Base-by-base conservation (phyloP, 1,284 basidiomycete species). In the Ceratobasidium sp. region DNA sequence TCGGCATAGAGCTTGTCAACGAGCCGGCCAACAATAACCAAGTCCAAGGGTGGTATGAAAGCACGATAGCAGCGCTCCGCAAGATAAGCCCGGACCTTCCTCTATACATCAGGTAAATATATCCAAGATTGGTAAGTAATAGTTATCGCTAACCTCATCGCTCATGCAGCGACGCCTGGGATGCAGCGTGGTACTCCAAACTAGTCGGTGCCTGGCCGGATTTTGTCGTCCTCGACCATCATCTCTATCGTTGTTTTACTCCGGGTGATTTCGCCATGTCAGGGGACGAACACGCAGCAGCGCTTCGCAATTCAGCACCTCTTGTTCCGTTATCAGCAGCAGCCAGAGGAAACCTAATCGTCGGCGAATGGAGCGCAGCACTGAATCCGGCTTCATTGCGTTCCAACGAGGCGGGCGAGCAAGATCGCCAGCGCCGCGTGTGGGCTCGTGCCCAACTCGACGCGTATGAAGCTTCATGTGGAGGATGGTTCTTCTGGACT, bases 401-500 rank as follows among this genome's bases (percentile, higher is more conserved):
- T 5, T 79, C 78, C 49, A 75, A 76, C 27, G 73, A 83, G 74
- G 80, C 78, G 16, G 77, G 84, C 74, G 76, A 79, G 72, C 78
- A 79, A 73, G 80, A 83, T 77, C 75, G 81, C 74, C 77, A 80
- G 75, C 77, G 81, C 71, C 77, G 81, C 62, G 80, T 79, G 16
- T 93, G 85, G 73, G 80, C 89, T 2, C 76, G 80, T 16, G 87
- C 90, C 9, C 87, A 95, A 77, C 78, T 93, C 64, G 82, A 82
- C 21, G 73, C 90, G 39, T 94, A 84, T 72, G 89, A 93, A 72
- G 77, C 78, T 64, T 76, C 79, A 39, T 88, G 89, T 69, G 86
- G 84, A 0, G 93, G 93, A 1, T 91, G 85, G 83, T 95, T 87
- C 79, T 95, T 90, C 77, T 96, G 93, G 93, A 93, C 91, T 46